Base-by-base conservation (phyloP, 2,329 filamentous ascomycete genomes). In the Aureobasidium vineae region DNA sequence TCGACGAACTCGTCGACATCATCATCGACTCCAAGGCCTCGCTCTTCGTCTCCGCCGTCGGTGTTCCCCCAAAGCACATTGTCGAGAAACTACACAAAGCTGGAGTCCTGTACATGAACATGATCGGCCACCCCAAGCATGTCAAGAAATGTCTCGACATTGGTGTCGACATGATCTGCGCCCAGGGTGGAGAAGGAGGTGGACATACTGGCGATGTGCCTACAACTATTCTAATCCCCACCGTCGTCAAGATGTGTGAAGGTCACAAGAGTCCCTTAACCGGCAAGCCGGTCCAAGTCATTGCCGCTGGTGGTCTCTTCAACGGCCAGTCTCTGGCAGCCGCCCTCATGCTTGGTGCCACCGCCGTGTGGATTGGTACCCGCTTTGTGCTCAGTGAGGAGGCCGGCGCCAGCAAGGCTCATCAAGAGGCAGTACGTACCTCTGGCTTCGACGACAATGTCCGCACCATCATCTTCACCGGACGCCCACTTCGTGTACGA, bases 51-150 rank as follows among this genome's bases (percentile, higher is more conserved):
- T 97, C 91, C 63, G 95, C 95, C 74, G 92, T 99, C 77, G 95
- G 95, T 90, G 98, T 31, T 1, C 93, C 95, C 50, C 92, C 95
- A 71, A 91, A 91, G 80, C 82, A 85, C 72, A 89, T 97, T 67
- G 92, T 99, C 74, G 92, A 98, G 71, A 90, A 86, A 77, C 88
- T 99, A 54, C 95, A 99, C 86, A 86, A 87, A 76, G 82, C 87
- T 75, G 93, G 93, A 72, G 86, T 99, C 72, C 85, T 96, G 72
- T 97, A 96, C 85, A 98, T 98, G 95, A 99, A 99, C 88, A 99
- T 99, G 95, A 93, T 99, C 77, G 95, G 95, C 72, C 95, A 99
- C 85, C 94, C 95, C 76, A 99, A 99, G 88, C 95, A 99, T 82
- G 94, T 97, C 70, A 86, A 92, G 81, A 99, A 98, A 85, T 96